Base-by-base conservation (phyloP, 805 yeast genomes). In the Ogataea trehaloabstinens region DNA sequence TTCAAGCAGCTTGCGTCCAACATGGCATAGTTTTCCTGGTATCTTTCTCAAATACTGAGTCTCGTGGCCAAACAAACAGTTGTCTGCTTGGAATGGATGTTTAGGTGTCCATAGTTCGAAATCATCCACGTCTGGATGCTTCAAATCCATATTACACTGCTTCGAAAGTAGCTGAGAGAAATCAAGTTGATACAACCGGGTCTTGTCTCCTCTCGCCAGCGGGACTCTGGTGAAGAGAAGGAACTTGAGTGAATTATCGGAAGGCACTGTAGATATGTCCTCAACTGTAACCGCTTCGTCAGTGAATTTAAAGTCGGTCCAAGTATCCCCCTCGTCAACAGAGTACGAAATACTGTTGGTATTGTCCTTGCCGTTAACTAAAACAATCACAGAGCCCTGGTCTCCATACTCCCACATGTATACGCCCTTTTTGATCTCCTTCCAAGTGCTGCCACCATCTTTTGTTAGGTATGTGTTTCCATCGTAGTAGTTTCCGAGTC, bases 381-480 rank as follows among this genome's bases (percentile, higher is more conserved):
- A 58, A 1, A 85, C 87, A 38, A 90, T 65, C 27, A 90, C 73
- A 2, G 95, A 82, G 10, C 97, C 97, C 46, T 86, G 83, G 60
- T 90, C 97, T 50, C 96, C 96, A 60, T 73, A 90, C 62, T 88
- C 96, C 96, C 96, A 90, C 76, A 82, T 80, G 53, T 76, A 74
- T 1, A 80, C 76, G 4, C 91, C 90, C 44, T 81, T 76, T 46
- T 66, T 71, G 19, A 89, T 68, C 61, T 85, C 93, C 38, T 61
- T 75, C 96, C 97, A 90, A 6, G 88, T 74, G 18, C 77, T 65
- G 38, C 97, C 97, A 7, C 93, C 97, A 62, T 90, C 96, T 17
- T 74, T 68, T 8, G 95, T 82, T 38, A 90, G 56, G 58, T 72
- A 90, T 0, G 62, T 58, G 35, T 52, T 27, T 2, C 82, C 76